Evolutionary conservation across 306 rosid species (phyloP).

Genomic region (Castanea mollissima): DNA sequence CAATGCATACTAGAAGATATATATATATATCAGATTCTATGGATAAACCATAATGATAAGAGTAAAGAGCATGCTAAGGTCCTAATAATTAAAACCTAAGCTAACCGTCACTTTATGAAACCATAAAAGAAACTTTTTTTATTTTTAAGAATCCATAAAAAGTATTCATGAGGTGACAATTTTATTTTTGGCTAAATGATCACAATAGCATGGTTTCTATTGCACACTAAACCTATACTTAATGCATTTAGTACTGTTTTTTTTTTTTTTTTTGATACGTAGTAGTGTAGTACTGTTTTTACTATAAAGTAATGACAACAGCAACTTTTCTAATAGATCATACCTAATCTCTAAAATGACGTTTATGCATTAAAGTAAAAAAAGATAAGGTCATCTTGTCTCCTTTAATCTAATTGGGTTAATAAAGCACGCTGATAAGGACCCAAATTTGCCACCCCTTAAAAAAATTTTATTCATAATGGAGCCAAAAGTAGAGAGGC

Average conservation of each 20-base stretch:
- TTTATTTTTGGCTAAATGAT: too few species aligned
- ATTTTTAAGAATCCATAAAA: too few species aligned
- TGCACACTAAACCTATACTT: background rate
- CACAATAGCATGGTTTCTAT: slow-evolving; percentile 1
- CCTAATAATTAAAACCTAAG: background rate
- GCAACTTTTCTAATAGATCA: slow-evolving; percentile 21
- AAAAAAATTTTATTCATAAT: slow-evolving; percentile 32
- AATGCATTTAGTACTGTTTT: background rate
- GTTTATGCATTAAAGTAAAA: slow-evolving; percentile 32
- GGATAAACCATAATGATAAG: too few species aligned
- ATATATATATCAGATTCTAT: too few species aligned
- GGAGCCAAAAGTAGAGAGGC: slow-evolving; percentile 30
- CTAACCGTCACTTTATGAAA: background rate
- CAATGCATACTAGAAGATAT: too few species aligned
- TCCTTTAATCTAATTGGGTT: slow-evolving; percentile 21
- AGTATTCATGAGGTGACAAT: too few species aligned
- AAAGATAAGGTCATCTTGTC: slow-evolving; percentile 24
- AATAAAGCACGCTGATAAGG: slow-evolving; percentile 41
- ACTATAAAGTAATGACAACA: slow-evolving; percentile 40
- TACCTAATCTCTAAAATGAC: slow-evolving; percentile 45
- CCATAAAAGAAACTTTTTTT: background rate
- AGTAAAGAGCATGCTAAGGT: background rate
- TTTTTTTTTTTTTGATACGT: too few species aligned
- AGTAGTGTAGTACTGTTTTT: background rate
- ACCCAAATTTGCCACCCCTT: slow-evolving; percentile 28